Evolutionary conservation across 805 yeast species (phyloP), one percentile per base, ranked within the genome.

Genomic region (Sungouiella blattae): DNA sequence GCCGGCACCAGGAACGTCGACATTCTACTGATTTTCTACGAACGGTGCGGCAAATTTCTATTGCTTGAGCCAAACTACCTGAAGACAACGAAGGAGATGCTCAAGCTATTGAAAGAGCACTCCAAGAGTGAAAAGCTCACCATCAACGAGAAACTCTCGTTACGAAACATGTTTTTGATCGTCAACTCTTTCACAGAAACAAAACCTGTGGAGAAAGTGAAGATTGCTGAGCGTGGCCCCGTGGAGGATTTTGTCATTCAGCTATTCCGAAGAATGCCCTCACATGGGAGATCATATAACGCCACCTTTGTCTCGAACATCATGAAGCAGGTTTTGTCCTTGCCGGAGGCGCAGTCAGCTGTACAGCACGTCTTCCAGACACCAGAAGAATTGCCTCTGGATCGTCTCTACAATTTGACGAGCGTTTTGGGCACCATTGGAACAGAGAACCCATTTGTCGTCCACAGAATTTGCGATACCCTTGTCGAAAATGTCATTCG

Each of bases 1-100:
- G 65, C 71, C 5, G 65, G 71, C 0, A 69, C 78, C 6, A 72
- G 73, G 41, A 85, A 83, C 52, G 71, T 85, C 39, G 95, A 84
- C 47, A 73, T 81, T 6, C 59, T 88, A 37, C 68, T 78, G 7
- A 70, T 80, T n/a, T 61, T 87, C 28, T 81, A 87, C 49, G 95
- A 88, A 48, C 67, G 76, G 24, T 72, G 86, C 46, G 95, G 95
- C 0, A 67, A 77, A 38, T 76, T 79, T 39, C 64, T 88, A 32
- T 53, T 83, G 28, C 62, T 75, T 41, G 71, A 67, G 17, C 71
- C 77, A 0, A 85, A 78, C 16, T 80, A 78, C 40, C 64, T 63
- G 31, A 71, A 64, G 5, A 63, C 77, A 23, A 85, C 86, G 75
- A 64, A 66, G 11, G 80, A 78, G 40, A 73, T 86, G 81, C 59